Percentiles rank a stretch among this genome's conserved stretches.
These are phyloP conservation scores for Rubroshorea leprosula DNA, from an alignment of 345 rosid genomes.

Conservation along the genomic window DNA sequence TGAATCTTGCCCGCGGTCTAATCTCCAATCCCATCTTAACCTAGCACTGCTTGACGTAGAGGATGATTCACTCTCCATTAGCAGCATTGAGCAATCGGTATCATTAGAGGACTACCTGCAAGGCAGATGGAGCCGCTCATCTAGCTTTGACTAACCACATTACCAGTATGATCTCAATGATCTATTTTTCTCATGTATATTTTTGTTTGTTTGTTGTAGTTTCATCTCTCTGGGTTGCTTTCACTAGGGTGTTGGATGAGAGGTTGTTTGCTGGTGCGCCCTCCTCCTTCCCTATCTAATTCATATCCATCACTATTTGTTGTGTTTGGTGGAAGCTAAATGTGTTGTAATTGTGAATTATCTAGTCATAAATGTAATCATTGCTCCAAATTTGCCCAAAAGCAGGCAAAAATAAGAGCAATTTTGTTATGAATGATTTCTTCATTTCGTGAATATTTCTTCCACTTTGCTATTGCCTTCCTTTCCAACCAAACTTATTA, in stretches of 20 bases:
- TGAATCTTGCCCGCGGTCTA: conserved; percentile 35
- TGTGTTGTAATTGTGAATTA: neutral
- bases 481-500: too few relatives aligned
- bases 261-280: conserved; percentile 38
- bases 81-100: conserved; percentile 51
- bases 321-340: neutral
- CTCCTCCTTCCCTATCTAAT: conserved; percentile 32
- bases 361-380: neutral
- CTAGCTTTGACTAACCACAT: conserved; percentile 54
- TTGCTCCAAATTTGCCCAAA: neutral
- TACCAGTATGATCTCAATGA: neutral
- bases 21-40: conserved; percentile 74
- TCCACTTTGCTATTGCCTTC: too few relatives aligned
- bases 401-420: neutral
- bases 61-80: conserved; percentile 55
- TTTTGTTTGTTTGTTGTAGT: neutral
- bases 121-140: conserved; percentile 74
- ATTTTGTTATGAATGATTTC: too few relatives aligned
- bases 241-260: conserved; percentile 43
- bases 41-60: conserved; percentile 75
- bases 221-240: neutral
- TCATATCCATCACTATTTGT: neutral
- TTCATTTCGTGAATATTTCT: too few relatives aligned
- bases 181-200: conserved; percentile 18
- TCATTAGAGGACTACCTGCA: conserved; percentile 68